These are phyloP conservation scores for Craterostigma plantagineum DNA, from an alignment of 257 asterid genomes.

Conservation along the genomic window DNA sequence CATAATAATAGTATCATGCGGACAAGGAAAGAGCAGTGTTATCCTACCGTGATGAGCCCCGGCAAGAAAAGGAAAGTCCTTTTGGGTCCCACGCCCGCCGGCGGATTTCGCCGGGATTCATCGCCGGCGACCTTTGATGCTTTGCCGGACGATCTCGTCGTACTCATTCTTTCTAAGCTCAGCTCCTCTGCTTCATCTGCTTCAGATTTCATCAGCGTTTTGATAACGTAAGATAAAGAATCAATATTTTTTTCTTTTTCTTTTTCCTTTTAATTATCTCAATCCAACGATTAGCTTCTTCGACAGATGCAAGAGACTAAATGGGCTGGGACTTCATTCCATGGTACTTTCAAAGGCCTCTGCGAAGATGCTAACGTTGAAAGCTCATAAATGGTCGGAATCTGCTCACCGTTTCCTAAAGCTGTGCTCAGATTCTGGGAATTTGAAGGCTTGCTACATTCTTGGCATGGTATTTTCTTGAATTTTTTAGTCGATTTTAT, in stretches of 20 bases:
- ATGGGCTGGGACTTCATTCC: conserved; percentile 36
- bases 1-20: conserved; percentile 17
- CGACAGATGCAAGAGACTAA: conserved; percentile 59
- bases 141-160: conserved; percentile 65
- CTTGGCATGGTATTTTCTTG: conserved; percentile 66
- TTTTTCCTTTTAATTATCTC: not conserved
- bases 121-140: conserved; percentile 30
- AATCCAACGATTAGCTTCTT: conserved; percentile 4
- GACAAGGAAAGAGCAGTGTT: conserved; percentile 36
- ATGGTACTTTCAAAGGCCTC: conserved; percentile 52
- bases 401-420: conserved; percentile 65
- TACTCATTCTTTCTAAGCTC: conserved; percentile 40
- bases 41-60: conserved; percentile 20
- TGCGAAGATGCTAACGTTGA: conserved; percentile 27
- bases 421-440: conserved; percentile 65
- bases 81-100: conserved; percentile 6
- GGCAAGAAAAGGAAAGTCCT: conserved; percentile 12
- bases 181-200: conserved; percentile 40
- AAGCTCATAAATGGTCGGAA: conserved; percentile 64
- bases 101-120: conserved; percentile 12
- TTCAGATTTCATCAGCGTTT: conserved; percentile 43
- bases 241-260: not conserved
- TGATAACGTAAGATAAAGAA: conserved; percentile 35
- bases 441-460: conserved; percentile 48
- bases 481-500: not conserved